These are phyloP conservation scores for Cladophialophora carrionii DNA, from an alignment of 2,329 filamentous ascomycete species.

Conservation along the genomic window DNA sequence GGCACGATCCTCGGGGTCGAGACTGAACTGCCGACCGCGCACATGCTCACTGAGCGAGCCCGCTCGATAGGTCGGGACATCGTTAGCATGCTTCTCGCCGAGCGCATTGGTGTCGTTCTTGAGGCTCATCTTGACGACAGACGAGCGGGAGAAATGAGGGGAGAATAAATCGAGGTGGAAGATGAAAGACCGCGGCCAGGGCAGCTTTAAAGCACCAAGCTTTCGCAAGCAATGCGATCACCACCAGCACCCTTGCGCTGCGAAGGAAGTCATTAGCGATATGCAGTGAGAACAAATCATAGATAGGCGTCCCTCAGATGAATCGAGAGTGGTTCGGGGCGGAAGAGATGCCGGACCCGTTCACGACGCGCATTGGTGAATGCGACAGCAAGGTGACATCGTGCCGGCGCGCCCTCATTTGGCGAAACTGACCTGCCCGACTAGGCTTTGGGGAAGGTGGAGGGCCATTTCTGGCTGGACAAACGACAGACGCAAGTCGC, in stretches of 20 bases:
- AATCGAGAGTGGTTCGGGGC: slow-evolving; percentile 22
- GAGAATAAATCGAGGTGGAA: slow-evolving; percentile 9
- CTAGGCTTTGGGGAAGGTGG: slow-evolving; percentile 16
- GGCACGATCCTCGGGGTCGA: slow-evolving; percentile 31
- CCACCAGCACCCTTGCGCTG: slow-evolving; percentile 20
- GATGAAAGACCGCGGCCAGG: slow-evolving; percentile 24
- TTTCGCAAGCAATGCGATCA: slow-evolving; percentile 15
- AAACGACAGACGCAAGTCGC: slow-evolving; percentile 12
- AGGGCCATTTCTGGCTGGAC: slow-evolving; percentile 19
- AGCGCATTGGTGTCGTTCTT: slow-evolving; percentile 25
- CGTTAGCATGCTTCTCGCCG: slow-evolving; percentile 27
- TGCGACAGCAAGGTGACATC: slow-evolving; percentile 27
- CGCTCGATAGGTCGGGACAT: slow-evolving; percentile 9
- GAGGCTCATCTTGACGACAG: slow-evolving; percentile 30
- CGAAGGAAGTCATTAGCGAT: slow-evolving; percentile 22
- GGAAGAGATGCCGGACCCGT: slow-evolving; percentile 16
- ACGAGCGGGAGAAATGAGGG: slow-evolving; percentile 12
- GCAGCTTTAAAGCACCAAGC: slow-evolving; percentile 30
- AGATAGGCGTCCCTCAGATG: slow-evolving; percentile 16
- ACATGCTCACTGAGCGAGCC: slow-evolving; percentile 19
- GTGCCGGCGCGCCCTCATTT: slow-evolving; percentile 16
- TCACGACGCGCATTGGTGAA: slow-evolving; percentile 18
- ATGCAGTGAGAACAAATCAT: slow-evolving; percentile 20
- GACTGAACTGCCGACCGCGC: slow-evolving; percentile 35
- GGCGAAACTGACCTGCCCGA: slow-evolving; percentile 5